A percentile compares a stretch with the other conserved stretches of the same genome.
Conservation (phyloP, 306 rosid genomes). For the Lagenaria siceraria region DNA sequence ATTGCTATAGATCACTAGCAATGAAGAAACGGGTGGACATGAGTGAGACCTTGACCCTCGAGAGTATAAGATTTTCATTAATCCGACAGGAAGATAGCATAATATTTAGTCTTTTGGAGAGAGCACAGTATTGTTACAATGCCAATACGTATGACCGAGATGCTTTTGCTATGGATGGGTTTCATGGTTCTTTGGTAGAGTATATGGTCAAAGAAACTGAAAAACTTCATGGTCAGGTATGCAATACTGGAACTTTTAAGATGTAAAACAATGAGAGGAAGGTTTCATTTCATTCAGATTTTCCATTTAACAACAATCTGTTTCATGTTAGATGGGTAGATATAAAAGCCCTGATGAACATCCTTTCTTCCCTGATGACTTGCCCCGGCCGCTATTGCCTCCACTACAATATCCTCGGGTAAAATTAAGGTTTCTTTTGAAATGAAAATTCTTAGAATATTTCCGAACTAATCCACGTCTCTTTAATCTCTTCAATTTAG, state of each 20-base stretch:
- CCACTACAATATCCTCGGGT: constrained; percentile 82
- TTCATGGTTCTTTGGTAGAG: constrained; percentile 67
- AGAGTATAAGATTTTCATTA: constrained; percentile 49
- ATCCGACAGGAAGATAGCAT: constrained; percentile 92
- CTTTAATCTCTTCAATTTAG: neutral
- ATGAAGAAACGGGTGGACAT: constrained; percentile 52
- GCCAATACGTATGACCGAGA: constrained; percentile 54
- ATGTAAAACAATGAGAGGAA: neutral
- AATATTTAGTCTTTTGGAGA: constrained; percentile 67
- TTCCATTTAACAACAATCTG: constrained; percentile 8
- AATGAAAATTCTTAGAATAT: neutral
- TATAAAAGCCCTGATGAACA: constrained; percentile 95
- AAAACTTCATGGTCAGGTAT: constrained; percentile 75
- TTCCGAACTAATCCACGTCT: neutral
- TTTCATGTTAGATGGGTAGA: constrained; percentile 57
- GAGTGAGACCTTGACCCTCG: constrained; percentile 72
- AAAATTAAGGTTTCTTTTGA: constrained; percentile 8
- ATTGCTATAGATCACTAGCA: constrained; percentile 43
- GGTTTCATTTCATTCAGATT: neutral
- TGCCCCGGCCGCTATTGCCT: constrained; percentile 69
- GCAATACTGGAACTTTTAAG: constrained; percentile 6
- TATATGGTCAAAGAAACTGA: constrained; percentile 78
- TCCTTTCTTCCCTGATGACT: constrained; percentile 61
- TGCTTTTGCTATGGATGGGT: constrained; percentile 60
- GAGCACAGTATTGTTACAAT: constrained; percentile 64